Conservation (phyloP, 805 yeast genomes). For the Hanseniaspora nectarophila region DNA sequence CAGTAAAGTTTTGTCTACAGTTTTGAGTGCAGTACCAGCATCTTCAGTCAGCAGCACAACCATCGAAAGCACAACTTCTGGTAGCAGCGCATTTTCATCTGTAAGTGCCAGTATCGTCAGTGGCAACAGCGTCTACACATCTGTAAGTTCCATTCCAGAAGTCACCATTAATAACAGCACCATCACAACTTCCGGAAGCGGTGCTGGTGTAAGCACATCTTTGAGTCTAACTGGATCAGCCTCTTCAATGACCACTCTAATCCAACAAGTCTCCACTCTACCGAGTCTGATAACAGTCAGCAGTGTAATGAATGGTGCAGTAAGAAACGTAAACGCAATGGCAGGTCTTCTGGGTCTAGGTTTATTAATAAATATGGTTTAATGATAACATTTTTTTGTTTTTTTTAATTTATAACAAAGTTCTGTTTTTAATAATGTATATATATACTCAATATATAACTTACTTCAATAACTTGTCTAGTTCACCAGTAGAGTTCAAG, state of each 20-base stretch:
- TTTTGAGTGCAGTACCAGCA: no score
- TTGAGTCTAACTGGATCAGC: not conserved
- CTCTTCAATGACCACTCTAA: not conserved
- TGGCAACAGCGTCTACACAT: not conserved
- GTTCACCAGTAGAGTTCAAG: constrained; percentile 49
- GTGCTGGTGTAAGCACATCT: not conserved
- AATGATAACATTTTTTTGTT: not conserved
- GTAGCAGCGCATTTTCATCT: no score
- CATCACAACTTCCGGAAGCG: not conserved
- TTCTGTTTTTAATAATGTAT: no score
- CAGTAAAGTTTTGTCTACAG: no score
- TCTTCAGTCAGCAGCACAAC: not conserved
- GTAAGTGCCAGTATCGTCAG: no score
- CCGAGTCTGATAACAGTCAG: not conserved
- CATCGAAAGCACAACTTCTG: not conserved
- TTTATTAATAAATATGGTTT: not conserved
- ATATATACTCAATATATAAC: not conserved
- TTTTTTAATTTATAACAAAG: not conserved
- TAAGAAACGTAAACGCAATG: not conserved
- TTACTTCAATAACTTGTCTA: constrained; percentile 33
- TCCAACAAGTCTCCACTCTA: not conserved
- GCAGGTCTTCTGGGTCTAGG: not conserved
- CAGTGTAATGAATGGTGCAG: not conserved
- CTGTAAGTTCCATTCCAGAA: no score
- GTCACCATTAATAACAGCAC: no score